Base-by-base conservation (phyloP, 768 basidiomycete genomes). In the Leucogyrophana mollusca region DNA sequence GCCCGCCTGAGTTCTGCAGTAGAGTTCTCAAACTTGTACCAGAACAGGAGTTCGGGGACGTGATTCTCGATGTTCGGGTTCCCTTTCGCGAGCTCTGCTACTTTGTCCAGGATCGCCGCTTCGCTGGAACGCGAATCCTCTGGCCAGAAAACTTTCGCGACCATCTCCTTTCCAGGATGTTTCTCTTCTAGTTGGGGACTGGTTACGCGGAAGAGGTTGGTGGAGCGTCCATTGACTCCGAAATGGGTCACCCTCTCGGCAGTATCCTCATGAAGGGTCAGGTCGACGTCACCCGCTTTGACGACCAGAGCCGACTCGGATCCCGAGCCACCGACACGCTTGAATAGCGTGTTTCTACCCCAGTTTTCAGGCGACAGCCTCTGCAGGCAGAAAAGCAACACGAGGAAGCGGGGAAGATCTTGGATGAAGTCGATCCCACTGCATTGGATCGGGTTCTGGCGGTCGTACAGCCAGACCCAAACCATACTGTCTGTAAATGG, bases 121-220 rank as follows among this genome's bases (percentile, higher is more conserved):
- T 27, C 23, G 24, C 25, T 30, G 18, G 38, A 18, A 14, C 45
- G 49, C 14, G 34, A 23, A 10, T 4, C 45, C 44, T 51, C 53
- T 38, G 57, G 49, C 56, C 52, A 49, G 17, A 24, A 40, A 11
- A 40, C n/a, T 27, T 24, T 17, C 7, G 40, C 34, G 11, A 18
- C n/a, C n/a, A n/a, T n/a, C n/a, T n/a, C n/a, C n/a, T n/a, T n/a
- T n/a, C n/a, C n/a, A n/a, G n/a, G n/a, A n/a, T n/a, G n/a, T n/a
- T n/a, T n/a, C n/a, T n/a, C n/a, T n/a, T n/a, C n/a, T n/a, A n/a
- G n/a, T n/a, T n/a, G n/a, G n/a, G n/a, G n/a, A n/a, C n/a, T n/a
- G n/a, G n/a, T n/a, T n/a, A n/a, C n/a, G n/a, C n/a, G 34, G 34
- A 35, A 35, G 16, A 35, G 16, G 34, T 35, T 35, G 34, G 34